Conservation (phyloP, 768 basidiomycete genomes). For the Boletus vinaceobasis region DNA sequence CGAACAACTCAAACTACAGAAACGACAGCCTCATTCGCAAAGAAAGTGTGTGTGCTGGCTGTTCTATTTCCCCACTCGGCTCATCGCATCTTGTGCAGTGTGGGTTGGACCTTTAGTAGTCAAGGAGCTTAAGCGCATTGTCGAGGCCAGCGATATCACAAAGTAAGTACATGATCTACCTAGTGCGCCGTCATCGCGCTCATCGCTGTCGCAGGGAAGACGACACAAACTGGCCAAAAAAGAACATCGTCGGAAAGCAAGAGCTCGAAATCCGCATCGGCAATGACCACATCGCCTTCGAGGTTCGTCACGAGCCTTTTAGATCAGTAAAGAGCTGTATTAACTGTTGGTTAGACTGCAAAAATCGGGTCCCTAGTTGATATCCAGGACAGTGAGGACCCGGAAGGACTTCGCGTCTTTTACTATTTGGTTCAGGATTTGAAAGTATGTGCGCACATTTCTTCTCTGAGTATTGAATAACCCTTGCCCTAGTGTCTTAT, state of each 20-base stretch:
- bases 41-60: slow-evolving; percentile 73
- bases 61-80: background rate
- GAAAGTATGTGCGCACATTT: slow-evolving; percentile 53
- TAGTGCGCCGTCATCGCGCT: background rate
- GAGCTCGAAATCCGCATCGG: slow-evolving; percentile 94
- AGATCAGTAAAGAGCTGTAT: background rate
- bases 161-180: slow-evolving; percentile 50
- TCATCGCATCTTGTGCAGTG: slow-evolving; percentile 51
- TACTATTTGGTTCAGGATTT: slow-evolving; percentile 99
- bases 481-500: slow-evolving; percentile 74
- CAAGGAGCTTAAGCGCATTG: slow-evolving; percentile 91
- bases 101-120: slow-evolving; percentile 90
- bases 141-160: slow-evolving; percentile 89
- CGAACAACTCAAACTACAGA: slow-evolving; percentile 98
- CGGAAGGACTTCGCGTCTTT: slow-evolving; percentile 95
- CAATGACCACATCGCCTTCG: slow-evolving; percentile 94
- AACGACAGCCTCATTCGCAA: slow-evolving; percentile 97
- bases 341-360: slow-evolving; percentile 65
- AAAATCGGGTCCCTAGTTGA: slow-evolving; percentile 98
- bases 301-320: slow-evolving; percentile 49
- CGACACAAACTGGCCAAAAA: slow-evolving; percentile 97
- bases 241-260: slow-evolving; percentile 98
- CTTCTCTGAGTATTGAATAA: background rate
- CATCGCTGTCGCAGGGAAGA: slow-evolving; percentile 72
- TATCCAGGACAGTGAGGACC: slow-evolving; percentile 95